These are phyloP conservation scores for Brassica napus DNA, from an alignment of 345 rosid genomes.

Conservation along the genomic window DNA sequence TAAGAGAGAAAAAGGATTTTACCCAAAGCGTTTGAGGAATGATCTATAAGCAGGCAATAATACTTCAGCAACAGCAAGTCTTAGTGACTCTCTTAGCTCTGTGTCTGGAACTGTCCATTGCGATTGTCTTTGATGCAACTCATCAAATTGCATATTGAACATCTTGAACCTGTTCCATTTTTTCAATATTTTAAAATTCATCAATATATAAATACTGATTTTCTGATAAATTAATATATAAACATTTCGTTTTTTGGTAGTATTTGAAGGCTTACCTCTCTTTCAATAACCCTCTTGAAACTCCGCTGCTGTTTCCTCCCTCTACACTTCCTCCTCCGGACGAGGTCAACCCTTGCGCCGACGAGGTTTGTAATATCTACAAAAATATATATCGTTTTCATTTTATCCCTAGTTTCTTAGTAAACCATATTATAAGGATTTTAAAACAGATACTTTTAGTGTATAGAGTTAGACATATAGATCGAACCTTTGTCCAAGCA, in stretches of 20 bases:
- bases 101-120: constrained; percentile 98
- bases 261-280: constrained; percentile 56
- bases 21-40: constrained; percentile 90
- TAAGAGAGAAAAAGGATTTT: constrained; percentile 7
- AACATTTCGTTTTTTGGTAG: background rate
- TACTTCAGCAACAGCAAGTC: constrained; percentile 99
- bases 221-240: background rate
- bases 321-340: constrained; percentile 87
- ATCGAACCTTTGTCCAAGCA: constrained; percentile 85
- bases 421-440: background rate
- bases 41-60: constrained; percentile 96
- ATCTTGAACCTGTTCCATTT: constrained; percentile 73
- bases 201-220: background rate
- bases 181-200: background rate
- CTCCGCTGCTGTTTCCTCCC: constrained; percentile 86
- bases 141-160: constrained; percentile 92
- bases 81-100: constrained; percentile 87
- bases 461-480: constrained; percentile 8
- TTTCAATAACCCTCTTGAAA: constrained; percentile 82
- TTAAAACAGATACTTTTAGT: background rate
- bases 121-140: constrained; percentile 96
- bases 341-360: constrained; percentile 87
- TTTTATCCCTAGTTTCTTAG: background rate
- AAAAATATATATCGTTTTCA: background rate
- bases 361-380: constrained; percentile 82